Base-by-base conservation (phyloP, 208 protist species). In the Vickermania spadyakhi region DNA sequence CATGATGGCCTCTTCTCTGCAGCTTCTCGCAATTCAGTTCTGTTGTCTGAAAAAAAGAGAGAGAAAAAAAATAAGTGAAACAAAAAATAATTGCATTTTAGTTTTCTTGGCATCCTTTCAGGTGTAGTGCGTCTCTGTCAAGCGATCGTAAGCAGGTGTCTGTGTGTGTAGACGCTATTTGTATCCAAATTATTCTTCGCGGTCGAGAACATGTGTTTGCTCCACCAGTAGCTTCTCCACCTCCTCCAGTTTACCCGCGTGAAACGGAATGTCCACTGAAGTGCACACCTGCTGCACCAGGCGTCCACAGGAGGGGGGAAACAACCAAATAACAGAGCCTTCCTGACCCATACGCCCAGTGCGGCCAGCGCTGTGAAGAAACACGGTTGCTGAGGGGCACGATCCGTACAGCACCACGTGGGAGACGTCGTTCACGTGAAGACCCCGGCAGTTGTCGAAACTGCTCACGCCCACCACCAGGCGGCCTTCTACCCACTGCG, bases 341-440 rank as follows among this genome's bases (percentile, higher is more conserved):
- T 89, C 77, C 29, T 57, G 70, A 0, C 81, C 81, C 79, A 95
- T 92, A 22, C 89, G 84, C 0, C 89, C 89, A 0, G 89, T 95
- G 30, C 89, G 85, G 0, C 89, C 89, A 2, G 85, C 89, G 42
- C 85, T 91, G 75, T 95, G 89, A 29, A 92, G 79, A 73, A 95
- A 95, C 14, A 70, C 25, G 11, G 81, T 68, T 0, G 83, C 31
- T 1, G 79, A 42, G 3, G 85, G 82, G 36, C 73, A 87, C 18
- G 61, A 66, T 3, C 85, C 85, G 58, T 84, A 89, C n/a, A 95
- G 54, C 23, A 95, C 71, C 30, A 95, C 85, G 59, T 95, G 89
- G 0, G 85, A 87, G 57, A 95, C 68, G 45, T 67, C 73, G 45
- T 79, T 79, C 3, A 95, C 74, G 67, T 95, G 89, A 55, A 95